Base-by-base conservation (phyloP, 2,329 filamentous ascomycete species). In the Aspergillus fructus region DNA sequence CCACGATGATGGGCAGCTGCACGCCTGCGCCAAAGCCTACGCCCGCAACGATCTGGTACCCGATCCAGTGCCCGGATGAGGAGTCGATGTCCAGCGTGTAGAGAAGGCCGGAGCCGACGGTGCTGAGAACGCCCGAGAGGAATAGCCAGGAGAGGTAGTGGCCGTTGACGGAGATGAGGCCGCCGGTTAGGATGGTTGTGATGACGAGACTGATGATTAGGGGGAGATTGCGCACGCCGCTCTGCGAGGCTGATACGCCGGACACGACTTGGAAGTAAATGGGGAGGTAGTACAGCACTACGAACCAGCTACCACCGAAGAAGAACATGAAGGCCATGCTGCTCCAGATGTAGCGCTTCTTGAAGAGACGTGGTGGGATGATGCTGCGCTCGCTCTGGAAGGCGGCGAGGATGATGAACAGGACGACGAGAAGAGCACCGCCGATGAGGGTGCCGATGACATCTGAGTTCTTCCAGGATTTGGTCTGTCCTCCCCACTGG, bases 401-500 rank as follows among this genome's bases (percentile, higher is more conserved):
- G 12, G 2, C 82, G 55, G 37, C 41, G 2, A 12, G 12, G 9
- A 43, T 7, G 0, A 46, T 6, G n/a, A 52, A 27, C 5, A n/a
- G 2, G 2, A 24, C 12, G 1, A 19, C 5, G 5, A 52, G 13
- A n/a, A 30, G 37, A 2, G 42, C 24, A 8, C n/a, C 21, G 9
- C 40, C 68, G 2, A 74, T 70, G 15, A 87, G 68, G 13, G 81
- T 75, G 13, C 73, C 65, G 45, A 85, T 70, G 3, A 86, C 82
- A 17, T 77, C 70, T 0, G 78, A 75, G 50, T 79, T 82, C 23
- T 73, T 70, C 85, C 84, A 87, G 1, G 73, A 62, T 54, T 79
- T 81, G 0, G 76, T 78, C 43, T 79, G 78, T 0, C 83, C 84
- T 2, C 79, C 84, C 62, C 86, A 80, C 60, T 86, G 82, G 15